Conservation (phyloP, 164 flowering plant species). For the Berberis thunbergii region DNA sequence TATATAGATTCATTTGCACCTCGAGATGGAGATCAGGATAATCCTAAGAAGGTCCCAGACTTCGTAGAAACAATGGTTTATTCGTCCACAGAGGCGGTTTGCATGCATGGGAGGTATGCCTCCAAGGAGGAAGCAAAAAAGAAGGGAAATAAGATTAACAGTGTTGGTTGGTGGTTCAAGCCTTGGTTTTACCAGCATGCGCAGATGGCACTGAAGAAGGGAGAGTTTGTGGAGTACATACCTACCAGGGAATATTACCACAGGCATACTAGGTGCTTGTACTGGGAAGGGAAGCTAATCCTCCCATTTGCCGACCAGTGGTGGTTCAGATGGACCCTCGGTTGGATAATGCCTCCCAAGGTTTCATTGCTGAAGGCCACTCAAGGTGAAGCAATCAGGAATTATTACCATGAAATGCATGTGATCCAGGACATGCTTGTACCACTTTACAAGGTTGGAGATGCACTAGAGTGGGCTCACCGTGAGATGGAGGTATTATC, state of each 20-base stretch:
- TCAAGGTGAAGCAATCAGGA: conserved; percentile 96
- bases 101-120: conserved; percentile 86
- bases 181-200: conserved; percentile 99
- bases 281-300: conserved; percentile 99
- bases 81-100: conserved; percentile 60
- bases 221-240: conserved; percentile 95
- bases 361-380: conserved; percentile 94
- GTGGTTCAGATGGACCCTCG: conserved; percentile 87
- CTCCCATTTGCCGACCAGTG: conserved; percentile 95
- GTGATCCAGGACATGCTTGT: conserved; percentile 99
- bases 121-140: conserved; percentile 90
- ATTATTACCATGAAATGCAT: conserved; percentile 97
- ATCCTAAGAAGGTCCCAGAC: conserved; percentile 82
- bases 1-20: conserved; percentile 87
- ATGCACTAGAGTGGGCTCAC: conserved; percentile 83
- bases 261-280: conserved; percentile 94
- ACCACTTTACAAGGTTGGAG: conserved; percentile 95
- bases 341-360: conserved; percentile 99
- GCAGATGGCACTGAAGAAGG: conserved; percentile 66
- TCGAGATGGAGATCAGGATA: conserved; percentile 53
- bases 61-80: conserved; percentile 92
- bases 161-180: conserved; percentile 92
- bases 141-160: conserved; percentile 79
- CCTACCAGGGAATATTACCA: conserved; percentile 96
- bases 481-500: conserved; percentile 83